Evolutionary conservation across 164 flowering plant genomes (phyloP), one percentile per base, ranked within the genome.

Genomic region (Aristolochia fimbriata): DNA sequence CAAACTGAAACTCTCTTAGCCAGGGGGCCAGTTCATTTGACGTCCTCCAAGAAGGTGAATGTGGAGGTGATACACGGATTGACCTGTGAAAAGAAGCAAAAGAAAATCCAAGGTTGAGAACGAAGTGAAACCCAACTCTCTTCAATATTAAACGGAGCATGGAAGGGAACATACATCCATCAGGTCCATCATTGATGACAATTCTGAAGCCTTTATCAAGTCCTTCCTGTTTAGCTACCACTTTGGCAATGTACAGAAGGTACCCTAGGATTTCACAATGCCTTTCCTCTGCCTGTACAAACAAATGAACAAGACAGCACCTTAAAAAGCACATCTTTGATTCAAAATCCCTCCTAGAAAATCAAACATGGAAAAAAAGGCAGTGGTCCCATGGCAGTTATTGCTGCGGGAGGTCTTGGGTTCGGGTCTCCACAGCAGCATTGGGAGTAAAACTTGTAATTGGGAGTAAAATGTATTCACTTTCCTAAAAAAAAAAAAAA

Each of bases 21-120:
- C 97, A 37, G 99, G 92, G 6, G 99, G 97, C 97, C 99, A 93
- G 73, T 85, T 81, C 97, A 93, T 88, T 62, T 93, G 95, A 0
- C 99, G 82, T 55, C 99, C 99, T 7, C 97, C 99, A 22, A 93
- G 72, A 60, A 93, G 86, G 67, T 93, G 99, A 60, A 93, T 58
- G 53, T 91, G 99, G 63, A 93, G 56, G 72, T 93, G 96, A 69
- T 88, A 90, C 57, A 93, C 97, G 63, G 97, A 88, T 77, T 93
- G 97, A 65, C 96, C 97, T 93, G 82, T 72, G 70, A 68, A 1
- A 30, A 53, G 43, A 22, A 62, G 13, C 21, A 22, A 30, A 57
- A 60, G 17, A 27, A 50, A 54, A 37, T 37, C 10, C 43, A 37
- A 37, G 43, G 43, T 37, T 37, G 43, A 47, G 15, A 15, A 1